These are phyloP conservation scores for Casaregolazyma lundiana DNA, from an alignment of 1,139 yeast species.

Conservation along the genomic window DNA sequence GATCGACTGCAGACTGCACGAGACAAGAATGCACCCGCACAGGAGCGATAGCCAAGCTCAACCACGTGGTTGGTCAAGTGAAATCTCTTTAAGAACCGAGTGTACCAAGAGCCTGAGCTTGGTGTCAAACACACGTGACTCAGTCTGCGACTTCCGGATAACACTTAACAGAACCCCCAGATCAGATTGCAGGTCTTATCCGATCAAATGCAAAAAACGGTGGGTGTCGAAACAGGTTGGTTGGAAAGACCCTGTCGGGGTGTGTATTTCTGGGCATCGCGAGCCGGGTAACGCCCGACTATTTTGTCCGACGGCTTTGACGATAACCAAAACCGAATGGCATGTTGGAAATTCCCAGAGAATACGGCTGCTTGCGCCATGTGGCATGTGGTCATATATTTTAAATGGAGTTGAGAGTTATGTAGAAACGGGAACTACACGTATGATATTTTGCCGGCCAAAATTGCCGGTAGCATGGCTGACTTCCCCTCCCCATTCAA, in stretches of 20 bases:
- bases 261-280: background rate
- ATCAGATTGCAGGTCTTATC: background rate
- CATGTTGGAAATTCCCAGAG: background rate
- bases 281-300: background rate
- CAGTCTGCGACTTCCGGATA: background rate
- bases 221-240: background rate
- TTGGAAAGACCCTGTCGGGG: constrained; percentile 1
- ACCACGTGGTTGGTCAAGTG: background rate
- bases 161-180: background rate
- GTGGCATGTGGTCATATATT: no score
- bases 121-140: background rate
- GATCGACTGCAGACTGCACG: no score
- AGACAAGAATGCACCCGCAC: background rate
- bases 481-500: background rate
- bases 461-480: background rate
- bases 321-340: background rate
- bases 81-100: background rate
- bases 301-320: background rate
- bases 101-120: background rate
- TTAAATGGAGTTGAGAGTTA: no score
- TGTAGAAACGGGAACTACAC: background rate
- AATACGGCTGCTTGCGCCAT: background rate
- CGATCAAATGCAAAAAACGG: background rate
- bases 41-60: background rate
- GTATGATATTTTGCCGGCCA: background rate